Base-by-base conservation (phyloP, 2,329 filamentous ascomycete species). In the Dothideomycetes sp. region DNA sequence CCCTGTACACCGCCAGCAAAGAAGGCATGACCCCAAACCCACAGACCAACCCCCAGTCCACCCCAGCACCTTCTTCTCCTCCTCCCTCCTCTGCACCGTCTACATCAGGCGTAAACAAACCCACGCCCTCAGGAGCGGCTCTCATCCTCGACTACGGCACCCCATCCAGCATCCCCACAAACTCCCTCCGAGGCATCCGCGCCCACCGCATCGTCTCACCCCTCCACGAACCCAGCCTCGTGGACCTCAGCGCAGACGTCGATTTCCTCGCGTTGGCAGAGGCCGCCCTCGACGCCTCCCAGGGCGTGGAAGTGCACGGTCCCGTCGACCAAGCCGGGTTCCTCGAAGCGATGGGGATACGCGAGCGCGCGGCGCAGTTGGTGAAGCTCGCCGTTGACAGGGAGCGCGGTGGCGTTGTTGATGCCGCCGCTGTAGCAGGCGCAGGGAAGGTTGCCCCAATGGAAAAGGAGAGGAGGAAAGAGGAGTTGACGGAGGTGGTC, bases 101-200 rank as follows among this genome's bases (percentile, higher is more conserved):
- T n/a, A n/a, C n/a, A n/a, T n/a, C n/a, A n/a, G 47, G 52, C 2
- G 43, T 59, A 4, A 64, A 69, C 1, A 88, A 85, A 55, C 49
- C 67, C 0, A 57, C 56, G 1, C 78, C 88, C 1, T 81, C 79
- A 1, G 91, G 91, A 36, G 91, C 88, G 7, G 91, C 89, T 1
- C 70, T 98, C n/a, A 85, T 98, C 50, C 77, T 98, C 34, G 91
- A 98, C 65, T 98, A 98, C 62, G 91, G 91, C 14, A 83, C 89
- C 4, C 62, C 77, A 3, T 70, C 78, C 42, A 83, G 75, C 0
- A 79, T 98, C 36, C 91, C 91, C 3, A 69, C 83, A 44, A 94
- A 94, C 68, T 93, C 87, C 0, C 72, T 98, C 16, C 82, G 91
- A 22, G 91, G 91, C 16, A 96, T 98, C 59, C 75, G 79, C 27